Percentiles rank a stretch among this genome's conserved stretches.
phyloP scores from a whole-genome alignment of 257 asterid species.

The Apocynum venetum region DNA sequence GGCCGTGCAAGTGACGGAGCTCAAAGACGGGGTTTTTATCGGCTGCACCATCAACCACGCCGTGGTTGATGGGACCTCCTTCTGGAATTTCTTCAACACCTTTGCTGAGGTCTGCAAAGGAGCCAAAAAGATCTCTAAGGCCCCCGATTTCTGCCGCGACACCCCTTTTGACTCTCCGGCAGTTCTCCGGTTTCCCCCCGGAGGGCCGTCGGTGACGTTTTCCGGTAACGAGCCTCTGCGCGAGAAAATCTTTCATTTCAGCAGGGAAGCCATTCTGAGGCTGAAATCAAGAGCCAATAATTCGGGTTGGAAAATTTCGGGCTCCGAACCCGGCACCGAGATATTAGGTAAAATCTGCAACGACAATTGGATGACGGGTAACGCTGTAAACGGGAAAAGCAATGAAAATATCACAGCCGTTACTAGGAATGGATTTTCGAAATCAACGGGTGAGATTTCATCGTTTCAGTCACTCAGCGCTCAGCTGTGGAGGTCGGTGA shows the following conservation, averaged over 20 bases:
- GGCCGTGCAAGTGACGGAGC: slow-evolving; percentile 78
- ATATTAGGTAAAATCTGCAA: slow-evolving; percentile 35
- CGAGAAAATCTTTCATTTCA: slow-evolving; percentile 72
- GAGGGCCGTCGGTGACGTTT: slow-evolving; percentile 82
- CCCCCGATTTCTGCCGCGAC: slow-evolving; percentile 58
- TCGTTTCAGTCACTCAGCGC: slow-evolving; percentile 84
- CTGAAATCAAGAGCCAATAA: slow-evolving; percentile 57
- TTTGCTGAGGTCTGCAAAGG: slow-evolving; percentile 68
- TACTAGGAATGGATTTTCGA: slow-evolving; percentile 4
- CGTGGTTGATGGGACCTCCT: slow-evolving; percentile 91
- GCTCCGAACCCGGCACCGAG: slow-evolving; percentile 27
- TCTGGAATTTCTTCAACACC: slow-evolving; percentile 89
- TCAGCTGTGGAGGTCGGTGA: slow-evolving; percentile 83
- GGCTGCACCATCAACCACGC: slow-evolving; percentile 86
- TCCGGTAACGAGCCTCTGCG: slow-evolving; percentile 71
- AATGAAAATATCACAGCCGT: slow-evolving; percentile 45
- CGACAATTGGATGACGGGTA: slow-evolving; percentile 32
- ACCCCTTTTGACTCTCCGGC: slow-evolving; percentile 65
- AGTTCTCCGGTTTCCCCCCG: slow-evolving; percentile 52
- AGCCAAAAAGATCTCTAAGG: slow-evolving; percentile 34
- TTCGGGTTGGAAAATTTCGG: slow-evolving; percentile 18
- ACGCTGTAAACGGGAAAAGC: slow-evolving; percentile 27
- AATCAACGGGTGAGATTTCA: slow-evolving; percentile 58
- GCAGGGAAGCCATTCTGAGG: slow-evolving; percentile 61
- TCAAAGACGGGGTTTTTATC: slow-evolving; percentile 59